These are phyloP conservation scores for Trametes sanguinea DNA, from an alignment of 768 basidiomycete species.

Conservation along the genomic window DNA sequence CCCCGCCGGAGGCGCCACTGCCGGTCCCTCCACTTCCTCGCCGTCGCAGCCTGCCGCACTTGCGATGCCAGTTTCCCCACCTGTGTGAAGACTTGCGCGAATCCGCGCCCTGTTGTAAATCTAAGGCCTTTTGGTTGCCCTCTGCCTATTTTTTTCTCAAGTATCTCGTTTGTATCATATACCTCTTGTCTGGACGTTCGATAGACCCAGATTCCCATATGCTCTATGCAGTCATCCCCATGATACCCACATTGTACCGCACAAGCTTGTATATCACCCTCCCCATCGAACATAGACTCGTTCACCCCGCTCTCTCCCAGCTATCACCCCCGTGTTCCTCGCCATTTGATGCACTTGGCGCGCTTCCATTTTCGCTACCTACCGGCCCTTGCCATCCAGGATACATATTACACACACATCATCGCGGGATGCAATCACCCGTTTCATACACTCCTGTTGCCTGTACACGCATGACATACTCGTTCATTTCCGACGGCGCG, in stretches of 20 bases:
- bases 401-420: conserved; percentile 1
- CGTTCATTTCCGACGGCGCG: conserved; percentile 13
- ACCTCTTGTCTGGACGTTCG: conserved; percentile 10
- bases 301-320: not conserved
- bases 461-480: not conserved
- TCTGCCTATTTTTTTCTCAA: not conserved
- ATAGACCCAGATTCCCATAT: not conserved
- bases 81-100: not conserved
- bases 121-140: not conserved
- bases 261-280: not conserved
- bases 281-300: not conserved
- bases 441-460: no score
- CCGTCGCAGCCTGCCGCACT: not conserved
- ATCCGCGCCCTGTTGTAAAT: not conserved
- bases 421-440: conserved; percentile 11
- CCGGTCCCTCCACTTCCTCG: not conserved
- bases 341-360: not conserved
- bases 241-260: not conserved
- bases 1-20: not conserved
- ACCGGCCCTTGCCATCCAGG: not conserved
- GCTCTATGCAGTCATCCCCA: not conserved
- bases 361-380: not conserved
- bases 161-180: conserved; percentile 1
- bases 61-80: not conserved
- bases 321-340: not conserved